These are phyloP conservation scores for Aegle marmelos DNA, from an alignment of 345 rosid genomes.

Conservation along the genomic window DNA sequence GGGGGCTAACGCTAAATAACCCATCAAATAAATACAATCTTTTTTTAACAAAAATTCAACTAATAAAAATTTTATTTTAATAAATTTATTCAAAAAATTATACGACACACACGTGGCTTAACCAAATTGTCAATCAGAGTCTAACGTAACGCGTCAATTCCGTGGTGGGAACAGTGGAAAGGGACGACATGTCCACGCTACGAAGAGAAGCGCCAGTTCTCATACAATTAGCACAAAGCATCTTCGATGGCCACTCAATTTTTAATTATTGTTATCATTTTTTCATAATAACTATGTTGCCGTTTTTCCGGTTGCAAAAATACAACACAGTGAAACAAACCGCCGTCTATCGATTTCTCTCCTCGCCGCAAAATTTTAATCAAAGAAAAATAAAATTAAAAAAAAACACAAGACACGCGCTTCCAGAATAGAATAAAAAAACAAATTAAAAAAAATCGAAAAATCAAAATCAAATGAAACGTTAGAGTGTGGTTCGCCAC, in stretches of 20 bases:
- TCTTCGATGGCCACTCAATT: not conserved
- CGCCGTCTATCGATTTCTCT: not conserved
- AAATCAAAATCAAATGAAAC: not conserved
- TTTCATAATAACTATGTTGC: not conserved
- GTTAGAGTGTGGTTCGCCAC: conserved; percentile 9
- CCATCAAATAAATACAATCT: too few relatives aligned
- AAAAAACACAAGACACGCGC: not conserved
- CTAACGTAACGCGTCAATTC: too few relatives aligned
- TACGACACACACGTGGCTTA: too few relatives aligned
- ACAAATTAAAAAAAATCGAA: not conserved
- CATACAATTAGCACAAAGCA: not conserved
- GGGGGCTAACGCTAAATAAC: too few relatives aligned
- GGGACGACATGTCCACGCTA: too few relatives aligned
- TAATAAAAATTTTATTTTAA: too few relatives aligned
- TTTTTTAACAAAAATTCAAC: too few relatives aligned
- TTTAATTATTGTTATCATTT: not conserved
- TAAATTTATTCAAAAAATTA: too few relatives aligned
- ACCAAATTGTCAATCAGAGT: too few relatives aligned
- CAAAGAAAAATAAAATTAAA: not conserved
- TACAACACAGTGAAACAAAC: not conserved
- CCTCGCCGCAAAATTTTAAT: not conserved
- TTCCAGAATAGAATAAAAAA: not conserved
- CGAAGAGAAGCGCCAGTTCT: not conserved
- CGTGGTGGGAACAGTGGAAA: too few relatives aligned
- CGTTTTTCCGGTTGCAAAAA: not conserved